Conservation (phyloP, 2,329 filamentous ascomycete genomes). For the Ilyonectria destructans region DNA sequence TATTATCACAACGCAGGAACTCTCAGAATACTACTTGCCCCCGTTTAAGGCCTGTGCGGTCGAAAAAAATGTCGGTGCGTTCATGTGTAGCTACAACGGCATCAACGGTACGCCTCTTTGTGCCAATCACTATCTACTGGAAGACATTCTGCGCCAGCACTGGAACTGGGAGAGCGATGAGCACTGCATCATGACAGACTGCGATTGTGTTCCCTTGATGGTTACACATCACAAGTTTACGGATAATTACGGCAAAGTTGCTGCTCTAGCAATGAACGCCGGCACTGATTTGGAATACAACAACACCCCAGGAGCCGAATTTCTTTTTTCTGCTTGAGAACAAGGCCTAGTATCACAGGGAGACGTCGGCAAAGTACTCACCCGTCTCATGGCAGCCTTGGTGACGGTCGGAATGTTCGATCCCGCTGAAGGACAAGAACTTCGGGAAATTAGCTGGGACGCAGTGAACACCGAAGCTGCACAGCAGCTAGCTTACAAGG, state of each 20-base stretch:
- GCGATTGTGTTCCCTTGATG: not conserved
- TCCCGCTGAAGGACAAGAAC: not conserved
- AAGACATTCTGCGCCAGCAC: not conserved
- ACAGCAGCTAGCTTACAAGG: not conserved
- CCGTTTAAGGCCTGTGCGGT: not conserved
- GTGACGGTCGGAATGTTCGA: not conserved
- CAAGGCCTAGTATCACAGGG: not conserved
- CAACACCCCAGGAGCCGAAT: not conserved
- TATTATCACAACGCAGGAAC: not conserved
- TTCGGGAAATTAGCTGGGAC: not conserved
- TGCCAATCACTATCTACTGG: not conserved
- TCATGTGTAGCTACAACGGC: not conserved
- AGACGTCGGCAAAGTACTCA: not conserved
- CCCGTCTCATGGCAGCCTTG: not conserved
- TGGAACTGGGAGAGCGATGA: not conserved
- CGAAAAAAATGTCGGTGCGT: not conserved
- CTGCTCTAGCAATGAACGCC: not conserved
- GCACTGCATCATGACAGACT: not conserved
- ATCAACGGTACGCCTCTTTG: not conserved
- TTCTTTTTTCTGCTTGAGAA: not conserved
- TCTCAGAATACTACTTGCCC: not conserved
- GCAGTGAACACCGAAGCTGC: not conserved
- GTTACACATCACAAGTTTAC: not conserved
- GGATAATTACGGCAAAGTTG: not conserved
- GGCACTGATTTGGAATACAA: not conserved